These are phyloP conservation scores for Xanthoconium purpureum DNA, from an alignment of 768 basidiomycete species.

Conservation along the genomic window DNA sequence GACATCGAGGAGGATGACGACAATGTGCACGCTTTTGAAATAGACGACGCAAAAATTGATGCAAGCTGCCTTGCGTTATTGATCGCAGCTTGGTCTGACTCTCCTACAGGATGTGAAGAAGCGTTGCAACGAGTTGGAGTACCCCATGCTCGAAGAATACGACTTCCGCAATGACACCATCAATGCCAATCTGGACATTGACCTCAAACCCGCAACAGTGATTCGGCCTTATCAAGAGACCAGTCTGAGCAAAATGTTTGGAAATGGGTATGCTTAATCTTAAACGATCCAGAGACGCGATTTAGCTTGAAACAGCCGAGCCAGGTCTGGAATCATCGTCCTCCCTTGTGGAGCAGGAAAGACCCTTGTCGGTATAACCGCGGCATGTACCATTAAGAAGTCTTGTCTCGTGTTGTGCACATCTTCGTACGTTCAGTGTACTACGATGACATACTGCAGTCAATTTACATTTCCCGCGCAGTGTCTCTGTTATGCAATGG, in stretches of 20 bases:
- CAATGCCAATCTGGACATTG: slow-evolving; percentile 96
- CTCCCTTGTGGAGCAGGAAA: slow-evolving; percentile 98
- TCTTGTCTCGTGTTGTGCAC: slow-evolving; percentile 97
- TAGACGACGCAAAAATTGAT: slow-evolving; percentile 91
- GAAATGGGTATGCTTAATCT: slow-evolving; percentile 72
- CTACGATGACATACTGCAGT: background rate
- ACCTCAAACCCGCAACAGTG: slow-evolving; percentile 95
- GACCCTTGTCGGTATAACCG: slow-evolving; percentile 98
- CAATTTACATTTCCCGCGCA: slow-evolving; percentile 28
- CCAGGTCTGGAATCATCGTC: slow-evolving; percentile 96
- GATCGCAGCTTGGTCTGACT: slow-evolving; percentile 5
- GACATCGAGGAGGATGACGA: slow-evolving; percentile 98
- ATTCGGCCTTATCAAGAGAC: slow-evolving; percentile 99
- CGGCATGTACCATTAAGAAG: slow-evolving; percentile 99
- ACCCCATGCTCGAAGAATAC: slow-evolving; percentile 98
- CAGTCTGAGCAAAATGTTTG: slow-evolving; percentile 98
- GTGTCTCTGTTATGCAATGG: slow-evolving; percentile 98
- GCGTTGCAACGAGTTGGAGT: slow-evolving; percentile 93
- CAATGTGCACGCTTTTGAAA: slow-evolving; percentile 95
- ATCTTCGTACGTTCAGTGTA: slow-evolving; percentile 70
- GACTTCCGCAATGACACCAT: slow-evolving; percentile 97
- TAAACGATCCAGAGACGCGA: background rate
- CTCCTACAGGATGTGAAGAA: slow-evolving; percentile 82
- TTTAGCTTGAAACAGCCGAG: slow-evolving; percentile 58
- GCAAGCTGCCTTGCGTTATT: slow-evolving; percentile 39